These are phyloP conservation scores for Lablab purpureus DNA, from an alignment of 306 rosid species.

Conservation along the genomic window DNA sequence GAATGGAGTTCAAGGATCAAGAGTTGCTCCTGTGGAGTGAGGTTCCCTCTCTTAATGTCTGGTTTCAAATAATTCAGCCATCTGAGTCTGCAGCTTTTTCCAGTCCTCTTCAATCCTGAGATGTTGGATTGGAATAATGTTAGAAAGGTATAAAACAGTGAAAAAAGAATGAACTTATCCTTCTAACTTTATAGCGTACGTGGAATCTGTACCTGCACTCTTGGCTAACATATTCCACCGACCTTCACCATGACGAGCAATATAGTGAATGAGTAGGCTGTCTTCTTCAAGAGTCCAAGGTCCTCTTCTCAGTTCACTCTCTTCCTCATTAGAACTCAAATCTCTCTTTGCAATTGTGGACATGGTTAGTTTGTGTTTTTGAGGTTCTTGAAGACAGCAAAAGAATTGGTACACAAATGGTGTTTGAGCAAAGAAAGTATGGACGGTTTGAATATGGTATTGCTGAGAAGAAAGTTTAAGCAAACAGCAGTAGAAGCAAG, in stretches of 20 bases:
- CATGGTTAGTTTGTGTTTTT: slow-evolving; percentile 56
- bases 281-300: slow-evolving; percentile 99
- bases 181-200: background rate
- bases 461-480: slow-evolving; percentile 43
- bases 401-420: background rate
- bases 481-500: background rate
- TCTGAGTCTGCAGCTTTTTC: slow-evolving; percentile 95
- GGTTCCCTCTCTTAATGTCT: slow-evolving; percentile 92
- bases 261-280: slow-evolving; percentile 79
- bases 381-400: background rate
- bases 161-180: slow-evolving; percentile 39
- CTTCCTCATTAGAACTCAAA: slow-evolving; percentile 57
- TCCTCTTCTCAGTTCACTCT: slow-evolving; percentile 74
- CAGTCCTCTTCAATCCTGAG: slow-evolving; percentile 94
- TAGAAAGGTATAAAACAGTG: slow-evolving; percentile 9
- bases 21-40: slow-evolving; percentile 90
- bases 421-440: slow-evolving; percentile 41
- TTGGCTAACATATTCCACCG: slow-evolving; percentile 94
- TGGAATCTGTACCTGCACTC: slow-evolving; percentile 69
- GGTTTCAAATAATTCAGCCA: slow-evolving; percentile 97
- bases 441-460: slow-evolving; percentile 37
- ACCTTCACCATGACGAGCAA: slow-evolving; percentile 88
- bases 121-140: slow-evolving; percentile 8
- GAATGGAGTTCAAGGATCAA: slow-evolving; percentile 94
- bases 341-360: slow-evolving; percentile 55